Conservation (phyloP, 257 asterid genomes). For the Henckelia pumila region DNA sequence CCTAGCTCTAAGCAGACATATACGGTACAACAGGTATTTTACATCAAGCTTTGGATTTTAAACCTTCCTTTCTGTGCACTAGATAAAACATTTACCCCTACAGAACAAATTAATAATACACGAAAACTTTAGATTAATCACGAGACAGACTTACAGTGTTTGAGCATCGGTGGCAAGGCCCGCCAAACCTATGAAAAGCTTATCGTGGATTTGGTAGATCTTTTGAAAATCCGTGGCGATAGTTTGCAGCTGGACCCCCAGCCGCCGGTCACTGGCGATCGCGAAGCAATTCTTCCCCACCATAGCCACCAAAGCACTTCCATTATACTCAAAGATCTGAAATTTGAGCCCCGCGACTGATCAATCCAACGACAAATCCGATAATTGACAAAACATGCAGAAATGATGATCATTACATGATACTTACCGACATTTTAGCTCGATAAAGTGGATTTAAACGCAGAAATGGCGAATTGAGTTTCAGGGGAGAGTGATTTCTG, state of each 20-base stretch:
- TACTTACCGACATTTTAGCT: slow-evolving; percentile 55
- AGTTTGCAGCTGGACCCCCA: slow-evolving; percentile 94
- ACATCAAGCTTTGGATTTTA: background rate
- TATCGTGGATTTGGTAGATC: slow-evolving; percentile 73
- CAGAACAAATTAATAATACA: too few relatives aligned
- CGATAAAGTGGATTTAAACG: slow-evolving; percentile 11
- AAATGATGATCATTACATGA: background rate
- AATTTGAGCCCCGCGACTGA: background rate
- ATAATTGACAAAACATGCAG: background rate
- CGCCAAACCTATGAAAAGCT: slow-evolving; percentile 79
- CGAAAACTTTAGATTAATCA: background rate
- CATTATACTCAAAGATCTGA: slow-evolving; percentile 98
- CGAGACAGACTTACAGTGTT: slow-evolving; percentile 50
- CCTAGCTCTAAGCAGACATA: background rate
- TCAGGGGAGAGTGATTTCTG: background rate
- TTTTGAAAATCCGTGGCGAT: slow-evolving; percentile 84
- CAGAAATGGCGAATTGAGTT: slow-evolving; percentile 3
- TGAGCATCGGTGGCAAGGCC: slow-evolving; percentile 93
- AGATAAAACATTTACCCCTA: background rate
- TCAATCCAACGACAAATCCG: slow-evolving; percentile 20
- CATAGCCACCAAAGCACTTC: slow-evolving; percentile 95
- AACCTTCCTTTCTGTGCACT: background rate
- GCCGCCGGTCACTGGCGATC: slow-evolving; percentile 84
- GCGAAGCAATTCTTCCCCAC: slow-evolving; percentile 96
- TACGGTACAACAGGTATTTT: background rate